Evolutionary conservation across 2,329 filamentous ascomycete genomes (phyloP).

Genomic region (Penicillium concentricum): DNA sequence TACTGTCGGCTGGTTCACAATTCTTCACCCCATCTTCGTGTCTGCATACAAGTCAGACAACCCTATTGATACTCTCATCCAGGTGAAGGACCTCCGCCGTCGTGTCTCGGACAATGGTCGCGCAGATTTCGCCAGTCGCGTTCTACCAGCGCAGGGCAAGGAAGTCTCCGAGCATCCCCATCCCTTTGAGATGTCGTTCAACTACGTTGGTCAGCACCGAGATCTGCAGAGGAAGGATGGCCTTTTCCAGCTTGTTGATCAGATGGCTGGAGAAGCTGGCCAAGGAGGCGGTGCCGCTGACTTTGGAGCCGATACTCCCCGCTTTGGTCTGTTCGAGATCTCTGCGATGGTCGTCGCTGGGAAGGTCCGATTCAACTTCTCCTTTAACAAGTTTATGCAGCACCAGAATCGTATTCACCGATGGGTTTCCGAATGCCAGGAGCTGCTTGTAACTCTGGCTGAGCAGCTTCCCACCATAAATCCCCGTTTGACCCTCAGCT

Average conservation of each 20-base stretch:
- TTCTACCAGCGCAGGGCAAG: conserved; percentile 31
- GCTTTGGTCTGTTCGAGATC: conserved; percentile 54
- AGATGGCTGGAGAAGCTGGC: conserved; percentile 48
- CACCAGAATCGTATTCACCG: conserved; percentile 45
- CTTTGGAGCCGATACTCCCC: conserved; percentile 45
- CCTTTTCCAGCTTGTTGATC: conserved; percentile 45
- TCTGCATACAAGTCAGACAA: conserved; percentile 24
- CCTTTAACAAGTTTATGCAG: conserved; percentile 50
- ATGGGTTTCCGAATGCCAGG: conserved; percentile 45
- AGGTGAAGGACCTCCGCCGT: conserved; percentile 42
- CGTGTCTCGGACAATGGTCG: conserved; percentile 39
- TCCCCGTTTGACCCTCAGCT: conserved; percentile 39
- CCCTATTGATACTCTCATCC: conserved; percentile 33
- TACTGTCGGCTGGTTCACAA: conserved; percentile 55
- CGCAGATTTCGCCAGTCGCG: conserved; percentile 38
- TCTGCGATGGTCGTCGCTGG: conserved; percentile 51
- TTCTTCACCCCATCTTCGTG: conserved; percentile 47
- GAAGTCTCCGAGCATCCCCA: conserved; percentile 37
- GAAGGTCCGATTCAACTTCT: conserved; percentile 50
- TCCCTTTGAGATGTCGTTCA: conserved; percentile 47
- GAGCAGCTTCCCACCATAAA: conserved; percentile 26
- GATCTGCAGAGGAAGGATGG: conserved; percentile 47
- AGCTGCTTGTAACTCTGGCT: conserved; percentile 32
- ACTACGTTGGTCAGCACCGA: conserved; percentile 41
- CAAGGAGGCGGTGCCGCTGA: conserved; percentile 48